Base-by-base conservation (phyloP, 2,329 filamentous ascomycete genomes). In the Leptodontidium sp. region DNA sequence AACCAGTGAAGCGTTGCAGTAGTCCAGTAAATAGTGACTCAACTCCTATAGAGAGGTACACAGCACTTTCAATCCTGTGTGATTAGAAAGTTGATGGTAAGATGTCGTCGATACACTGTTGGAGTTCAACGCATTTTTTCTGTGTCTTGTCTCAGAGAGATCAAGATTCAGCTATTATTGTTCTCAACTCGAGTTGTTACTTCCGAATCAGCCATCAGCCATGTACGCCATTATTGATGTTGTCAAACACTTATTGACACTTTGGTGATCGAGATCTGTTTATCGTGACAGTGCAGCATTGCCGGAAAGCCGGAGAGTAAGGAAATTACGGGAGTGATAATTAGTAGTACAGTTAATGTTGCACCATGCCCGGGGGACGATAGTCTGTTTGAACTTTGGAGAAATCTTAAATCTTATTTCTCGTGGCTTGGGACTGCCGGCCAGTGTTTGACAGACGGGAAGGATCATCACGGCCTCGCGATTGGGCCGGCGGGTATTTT, bases 341-440 rank as follows among this genome's bases (percentile, higher is more conserved):
- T 40, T 59, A 58, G 55, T 58, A 58, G 55, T 40, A 58, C 32
- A 58, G 3, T 29, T 61, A 61, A 35, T 50, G 59, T 62, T 62
- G 57, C 57, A 59, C 35, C 9, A 59, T 59, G 9, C 38, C 35
- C 38, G 38, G 35, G 57, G 35, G 35, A 58, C 38, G 38, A 21
- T 50, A 62, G 59, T 62, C 43, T 50, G 26, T 58, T 67, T 49
- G 59, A 35, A 40, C 21, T 62, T 49, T 62, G 43, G 40, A 62
- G 58, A 61, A 64, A 49, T 67, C 65, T 67, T 62, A 62, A 67
- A 67, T 63, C 50, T 64, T 64, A 64, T 59, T 66, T 64, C 61
- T 55, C 35, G 66, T 68, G 66, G 66, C 66, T 65, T 68, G 66
- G 49, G 62, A 65, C 61, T 65, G 53, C 61, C 66, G 58, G 53